Percentiles rank a stretch among this genome's conserved stretches.
Conservation (phyloP, 2,329 filamentous ascomycete genomes). For the Colletotrichum liriopes region DNA sequence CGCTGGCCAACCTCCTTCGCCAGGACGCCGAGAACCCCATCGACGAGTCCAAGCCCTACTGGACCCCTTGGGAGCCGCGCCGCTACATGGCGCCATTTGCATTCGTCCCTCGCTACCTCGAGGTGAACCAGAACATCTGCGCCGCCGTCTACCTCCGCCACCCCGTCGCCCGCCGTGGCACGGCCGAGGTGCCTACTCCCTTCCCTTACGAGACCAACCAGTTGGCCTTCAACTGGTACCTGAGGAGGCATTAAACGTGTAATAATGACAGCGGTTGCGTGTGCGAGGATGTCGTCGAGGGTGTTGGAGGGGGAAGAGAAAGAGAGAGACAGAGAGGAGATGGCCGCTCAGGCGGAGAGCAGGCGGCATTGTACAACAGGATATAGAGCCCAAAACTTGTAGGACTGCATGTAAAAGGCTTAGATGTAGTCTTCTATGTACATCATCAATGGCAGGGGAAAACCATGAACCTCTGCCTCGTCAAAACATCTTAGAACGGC, state of each 20-base stretch:
- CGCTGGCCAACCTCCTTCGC: conserved; percentile 71
- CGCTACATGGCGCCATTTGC: conserved; percentile 93
- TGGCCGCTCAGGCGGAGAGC: conserved; percentile 1
- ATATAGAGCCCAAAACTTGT: conserved; percentile 38
- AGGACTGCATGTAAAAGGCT: conserved; percentile 36
- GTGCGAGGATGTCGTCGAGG: neutral
- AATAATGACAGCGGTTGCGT: conserved; percentile 7
- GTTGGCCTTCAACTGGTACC: conserved; percentile 94
- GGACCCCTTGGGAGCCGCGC: conserved; percentile 90
- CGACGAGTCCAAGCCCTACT: conserved; percentile 86
- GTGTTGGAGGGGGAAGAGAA: neutral
- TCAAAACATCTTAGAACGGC: neutral
- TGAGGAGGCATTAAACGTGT: conserved; percentile 78
- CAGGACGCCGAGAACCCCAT: conserved; percentile 82
- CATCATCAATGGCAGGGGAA: conserved; percentile 33
- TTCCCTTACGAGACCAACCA: conserved; percentile 81
- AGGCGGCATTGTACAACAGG: conserved; percentile 40
- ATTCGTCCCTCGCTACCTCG: conserved; percentile 94
- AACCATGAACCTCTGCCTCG: neutral
- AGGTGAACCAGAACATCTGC: conserved; percentile 98
- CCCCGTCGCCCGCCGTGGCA: conserved; percentile 87
- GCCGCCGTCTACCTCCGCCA: conserved; percentile 95
- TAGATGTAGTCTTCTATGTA: conserved; percentile 34
- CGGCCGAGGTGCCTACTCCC: conserved; percentile 88
- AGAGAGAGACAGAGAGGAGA: neutral